Evolutionary conservation across 2,329 filamentous ascomycete genomes (phyloP).

Genomic region (Rhytidhysteron rufulum): DNA sequence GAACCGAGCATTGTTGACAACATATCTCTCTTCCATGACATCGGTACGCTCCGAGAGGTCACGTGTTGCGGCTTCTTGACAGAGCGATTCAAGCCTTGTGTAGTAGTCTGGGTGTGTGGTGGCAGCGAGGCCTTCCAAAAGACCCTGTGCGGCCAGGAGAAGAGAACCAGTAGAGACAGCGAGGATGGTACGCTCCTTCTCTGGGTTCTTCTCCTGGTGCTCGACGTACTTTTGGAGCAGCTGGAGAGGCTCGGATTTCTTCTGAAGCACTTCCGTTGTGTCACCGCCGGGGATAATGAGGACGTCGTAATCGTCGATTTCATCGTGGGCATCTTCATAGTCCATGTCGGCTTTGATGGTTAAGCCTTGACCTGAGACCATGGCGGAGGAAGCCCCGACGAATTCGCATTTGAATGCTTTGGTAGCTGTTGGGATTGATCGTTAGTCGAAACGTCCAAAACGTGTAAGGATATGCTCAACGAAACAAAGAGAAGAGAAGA

Average conservation of each 20-base stretch:
- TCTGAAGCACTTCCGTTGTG: conserved; percentile 60
- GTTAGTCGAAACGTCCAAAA: conserved; percentile 16
- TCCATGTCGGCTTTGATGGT: conserved; percentile 70
- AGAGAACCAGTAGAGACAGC: conserved; percentile 77
- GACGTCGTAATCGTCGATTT: conserved; percentile 72
- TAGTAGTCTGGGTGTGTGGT: conserved; percentile 80
- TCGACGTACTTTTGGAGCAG: conserved; percentile 75
- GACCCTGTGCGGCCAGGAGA: conserved; percentile 70
- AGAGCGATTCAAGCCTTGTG: conserved; percentile 76
- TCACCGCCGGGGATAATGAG: conserved; percentile 74
- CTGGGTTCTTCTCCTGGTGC: conserved; percentile 73
- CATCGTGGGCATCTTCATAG: conserved; percentile 73
- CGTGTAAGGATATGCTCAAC: conserved; percentile 1
- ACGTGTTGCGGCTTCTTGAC: conserved; percentile 67
- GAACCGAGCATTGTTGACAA: conserved; percentile 88
- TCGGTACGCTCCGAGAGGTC: conserved; percentile 75
- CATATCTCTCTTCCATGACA: conserved; percentile 79
- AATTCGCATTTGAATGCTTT: conserved; percentile 54
- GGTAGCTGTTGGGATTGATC: conserved; percentile 34
- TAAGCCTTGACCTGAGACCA: conserved; percentile 59
- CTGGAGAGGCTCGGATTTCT: conserved; percentile 56
- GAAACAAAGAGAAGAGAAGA: conserved; percentile 4
- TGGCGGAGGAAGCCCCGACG: conserved; percentile 43
- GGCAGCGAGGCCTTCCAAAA: conserved; percentile 73
- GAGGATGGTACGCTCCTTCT: conserved; percentile 75